Conservation (phyloP, 495 filamentous ascomycete genomes). For the Lophiostoma macrostomum region DNA sequence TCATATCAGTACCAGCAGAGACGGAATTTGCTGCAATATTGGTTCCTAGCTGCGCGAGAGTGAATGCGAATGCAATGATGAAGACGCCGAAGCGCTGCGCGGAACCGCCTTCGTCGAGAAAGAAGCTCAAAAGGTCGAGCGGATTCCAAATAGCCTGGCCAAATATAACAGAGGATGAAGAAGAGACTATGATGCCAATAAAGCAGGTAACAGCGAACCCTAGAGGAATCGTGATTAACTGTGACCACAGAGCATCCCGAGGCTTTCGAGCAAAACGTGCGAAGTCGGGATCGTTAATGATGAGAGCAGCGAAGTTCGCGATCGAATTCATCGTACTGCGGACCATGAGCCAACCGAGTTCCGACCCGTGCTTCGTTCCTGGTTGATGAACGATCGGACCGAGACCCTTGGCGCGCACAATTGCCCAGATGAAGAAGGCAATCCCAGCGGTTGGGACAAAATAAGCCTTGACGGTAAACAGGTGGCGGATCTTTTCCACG, state of each 20-base stretch:
- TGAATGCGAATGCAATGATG: constrained; percentile 76
- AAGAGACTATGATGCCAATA: constrained; percentile 91
- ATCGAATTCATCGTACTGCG: constrained; percentile 84
- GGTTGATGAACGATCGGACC: constrained; percentile 81
- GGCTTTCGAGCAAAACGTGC: constrained; percentile 80
- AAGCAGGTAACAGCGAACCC: constrained; percentile 88
- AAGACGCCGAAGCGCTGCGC: constrained; percentile 85
- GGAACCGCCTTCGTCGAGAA: constrained; percentile 70
- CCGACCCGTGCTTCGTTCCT: constrained; percentile 60
- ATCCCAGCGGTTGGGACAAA: constrained; percentile 81
- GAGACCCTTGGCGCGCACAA: constrained; percentile 76
- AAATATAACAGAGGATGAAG: constrained; percentile 76
- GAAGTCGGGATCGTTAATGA: constrained; percentile 82
- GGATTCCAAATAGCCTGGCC: constrained; percentile 83
- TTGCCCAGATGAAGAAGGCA: constrained; percentile 87
- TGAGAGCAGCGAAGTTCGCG: constrained; percentile 88
- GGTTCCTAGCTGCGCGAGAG: constrained; percentile 84
- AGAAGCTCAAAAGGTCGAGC: constrained; percentile 67
- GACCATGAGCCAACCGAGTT: constrained; percentile 76
- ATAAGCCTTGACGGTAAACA: constrained; percentile 88
- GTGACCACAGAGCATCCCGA: constrained; percentile 81
- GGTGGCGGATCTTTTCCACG: constrained; percentile 71
- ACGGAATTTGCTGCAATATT: constrained; percentile 93
- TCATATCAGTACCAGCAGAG: constrained; percentile 84
- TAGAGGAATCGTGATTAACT: constrained; percentile 79